Base-by-base conservation (phyloP, 192 early-diverging fungal species). In the Entophlyctis luteolus region DNA sequence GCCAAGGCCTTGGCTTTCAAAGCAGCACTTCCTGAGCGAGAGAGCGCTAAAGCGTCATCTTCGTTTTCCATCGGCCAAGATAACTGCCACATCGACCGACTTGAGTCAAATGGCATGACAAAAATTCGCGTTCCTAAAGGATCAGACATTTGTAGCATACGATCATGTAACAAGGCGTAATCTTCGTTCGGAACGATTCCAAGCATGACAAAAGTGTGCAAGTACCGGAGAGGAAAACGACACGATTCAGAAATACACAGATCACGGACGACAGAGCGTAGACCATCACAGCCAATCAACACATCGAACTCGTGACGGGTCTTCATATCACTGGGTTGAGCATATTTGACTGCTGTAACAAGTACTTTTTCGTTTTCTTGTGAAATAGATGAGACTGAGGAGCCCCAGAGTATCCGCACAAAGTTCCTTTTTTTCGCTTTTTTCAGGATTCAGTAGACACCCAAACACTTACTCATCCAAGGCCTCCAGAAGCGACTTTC, bases 71-170 rank as follows among this genome's bases (percentile, higher is more conserved):
- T 47, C 2, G 14, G 27, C 16, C 32, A 68, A 3, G 67, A 68
- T n/a, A 68, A 38, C 31, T 68, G 67, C 67, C 67, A 68, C 67
- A 68, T 68, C 8, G 27, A 47, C 33, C 67, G 55, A 48, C 47
- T 46, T 27, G 57, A 27, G 20, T 68, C 67, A 48, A 48, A 68
- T 8, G 67, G 67, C 67, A 68, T 68, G 8, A 68, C 46, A 48
- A 68, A 68, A 12, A 68, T 68, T 18, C 67, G 37, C 16, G 67
- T 48, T n/a, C 39, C 10, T 8, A 22, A 28, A 28, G 55, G 55
- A 49, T 68, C 47, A 3, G 67, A 68, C 55, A 68, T 68, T 49
- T 68, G 67, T 34, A 68, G 42, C 55, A 68, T 59, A 16, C 67
- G 67, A 1, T 68, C 55, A 50, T 50, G 67, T 18, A 68, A 31